Evolutionary conservation across 225 moss, liverwort and hornwort species (phyloP).

Genomic region (Anthoceros angustus): DNA sequence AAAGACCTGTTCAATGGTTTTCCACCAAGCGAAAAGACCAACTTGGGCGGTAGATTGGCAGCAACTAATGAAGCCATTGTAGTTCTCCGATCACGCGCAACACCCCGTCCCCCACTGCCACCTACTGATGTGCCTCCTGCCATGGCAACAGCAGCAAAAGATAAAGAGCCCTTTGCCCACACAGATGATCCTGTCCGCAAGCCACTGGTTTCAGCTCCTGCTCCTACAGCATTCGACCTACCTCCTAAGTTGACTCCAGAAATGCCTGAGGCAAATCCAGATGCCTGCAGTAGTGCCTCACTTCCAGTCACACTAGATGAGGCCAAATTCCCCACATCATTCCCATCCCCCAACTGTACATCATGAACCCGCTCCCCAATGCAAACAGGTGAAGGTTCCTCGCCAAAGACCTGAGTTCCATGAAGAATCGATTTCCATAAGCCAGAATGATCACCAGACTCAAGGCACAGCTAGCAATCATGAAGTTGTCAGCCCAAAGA

Average conservation of each 20-base stretch:
- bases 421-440: not conserved
- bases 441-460: no score
- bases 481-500: no score
- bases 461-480: no score
- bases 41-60: slow-evolving; percentile 53
- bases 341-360: slow-evolving; percentile 77
- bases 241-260: slow-evolving; percentile 45
- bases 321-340: slow-evolving; percentile 46
- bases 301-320: slow-evolving; percentile 46
- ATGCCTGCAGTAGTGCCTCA: slow-evolving; percentile 40
- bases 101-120: slow-evolving; percentile 40
- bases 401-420: slow-evolving; percentile 59
- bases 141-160: slow-evolving; percentile 83
- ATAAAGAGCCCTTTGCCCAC: slow-evolving; percentile 54
- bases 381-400: slow-evolving; percentile 69
- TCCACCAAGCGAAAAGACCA: slow-evolving; percentile 63
- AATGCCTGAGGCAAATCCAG: slow-evolving; percentile 25
- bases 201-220: slow-evolving; percentile 39
- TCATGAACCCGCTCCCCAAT: slow-evolving; percentile 87
- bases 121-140: slow-evolving; percentile 48
- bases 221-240: slow-evolving; percentile 31
- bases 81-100: slow-evolving; percentile 26
- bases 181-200: slow-evolving; percentile 36
- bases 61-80: slow-evolving; percentile 23
- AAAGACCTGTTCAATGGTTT: slow-evolving; percentile 55